Percentiles rank a stretch among this genome's conserved stretches.
Conservation (phyloP, 106 monocot genomes). For the Chionographis japonica region DNA sequence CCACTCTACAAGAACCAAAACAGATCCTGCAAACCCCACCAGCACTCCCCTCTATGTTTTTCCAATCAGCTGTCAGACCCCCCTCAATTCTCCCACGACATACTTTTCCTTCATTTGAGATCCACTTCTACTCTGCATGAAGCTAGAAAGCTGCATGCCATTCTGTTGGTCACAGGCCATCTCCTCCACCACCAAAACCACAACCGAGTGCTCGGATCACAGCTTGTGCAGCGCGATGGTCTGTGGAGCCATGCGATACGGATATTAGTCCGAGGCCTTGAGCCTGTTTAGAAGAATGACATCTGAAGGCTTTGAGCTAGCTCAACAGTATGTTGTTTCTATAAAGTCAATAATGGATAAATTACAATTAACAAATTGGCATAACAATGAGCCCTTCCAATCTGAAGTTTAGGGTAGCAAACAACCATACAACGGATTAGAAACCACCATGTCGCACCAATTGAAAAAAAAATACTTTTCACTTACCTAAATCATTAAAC, state of each 20-base stretch:
- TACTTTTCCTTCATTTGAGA: constrained; percentile 21
- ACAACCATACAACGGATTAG: too few species aligned
- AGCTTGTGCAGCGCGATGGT: constrained; percentile 37
- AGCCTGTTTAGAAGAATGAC: constrained; percentile 36
- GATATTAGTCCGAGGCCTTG: constrained; percentile 38
- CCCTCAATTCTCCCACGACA: constrained; percentile 4
- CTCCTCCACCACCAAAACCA: not conserved
- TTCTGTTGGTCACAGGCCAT: constrained; percentile 22
- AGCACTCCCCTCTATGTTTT: not conserved
- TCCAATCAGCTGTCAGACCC: not conserved
- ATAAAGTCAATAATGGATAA: too few species aligned
- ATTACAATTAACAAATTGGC: too few species aligned
- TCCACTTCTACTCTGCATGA: not conserved
- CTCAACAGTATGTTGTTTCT: too few species aligned
- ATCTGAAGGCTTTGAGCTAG: constrained; percentile 20
- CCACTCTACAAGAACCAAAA: constrained; percentile 8
- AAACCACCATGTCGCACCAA: too few species aligned
- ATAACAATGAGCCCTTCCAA: too few species aligned
- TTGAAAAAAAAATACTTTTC: too few species aligned
- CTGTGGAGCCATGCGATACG: constrained; percentile 28
- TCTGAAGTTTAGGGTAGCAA: too few species aligned
- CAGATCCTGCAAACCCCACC: not conserved
- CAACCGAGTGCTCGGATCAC: constrained; percentile 16
- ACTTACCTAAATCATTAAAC: too few species aligned
- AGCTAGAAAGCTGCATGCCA: constrained; percentile 23